These are phyloP conservation scores for Backusella morwellensis DNA, from an alignment of 192 early-diverging fungal species.

Conservation along the genomic window DNA sequence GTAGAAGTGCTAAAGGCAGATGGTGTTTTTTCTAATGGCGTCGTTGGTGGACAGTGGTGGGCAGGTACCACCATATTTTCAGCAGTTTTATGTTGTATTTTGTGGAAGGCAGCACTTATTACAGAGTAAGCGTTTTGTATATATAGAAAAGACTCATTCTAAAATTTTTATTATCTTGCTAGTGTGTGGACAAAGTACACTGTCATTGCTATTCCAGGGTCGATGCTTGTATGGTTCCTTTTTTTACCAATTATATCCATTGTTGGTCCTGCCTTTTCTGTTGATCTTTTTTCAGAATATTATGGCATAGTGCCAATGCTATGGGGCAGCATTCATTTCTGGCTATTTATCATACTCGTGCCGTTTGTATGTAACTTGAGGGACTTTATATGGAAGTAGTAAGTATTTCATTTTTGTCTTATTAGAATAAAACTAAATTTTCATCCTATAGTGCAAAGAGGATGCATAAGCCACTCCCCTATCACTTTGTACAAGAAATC, in stretches of 20 bases:
- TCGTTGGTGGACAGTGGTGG: slow-evolving; percentile 84
- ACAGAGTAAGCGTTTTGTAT: slow-evolving; percentile 56
- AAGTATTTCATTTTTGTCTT: slow-evolving; percentile 39
- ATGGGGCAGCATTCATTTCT: slow-evolving; percentile 75
- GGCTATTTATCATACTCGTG: slow-evolving; percentile 84
- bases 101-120: slow-evolving; percentile 89
- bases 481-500: slow-evolving; percentile 99
- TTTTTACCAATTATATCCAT: slow-evolving; percentile 82
- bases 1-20: slow-evolving; percentile 65
- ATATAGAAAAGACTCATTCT: neutral
- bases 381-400: slow-evolving; percentile 96
- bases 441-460: slow-evolving; percentile 47
- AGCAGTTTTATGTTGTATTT: slow-evolving; percentile 81
- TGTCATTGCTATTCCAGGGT: slow-evolving; percentile 86
- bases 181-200: slow-evolving; percentile 96
- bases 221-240: slow-evolving; percentile 85
- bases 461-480: slow-evolving; percentile 76
- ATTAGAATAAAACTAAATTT: neutral
- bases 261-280: slow-evolving; percentile 60
- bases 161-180: neutral
- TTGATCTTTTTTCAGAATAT: slow-evolving; percentile 70
- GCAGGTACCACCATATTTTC: slow-evolving; percentile 91
- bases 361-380: slow-evolving; percentile 81
- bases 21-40: slow-evolving; percentile 66
- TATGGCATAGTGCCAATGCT: slow-evolving; percentile 65